These are phyloP conservation scores for Geotrichum restrictum DNA, from an alignment of 1,139 yeast species.

Conservation along the genomic window DNA sequence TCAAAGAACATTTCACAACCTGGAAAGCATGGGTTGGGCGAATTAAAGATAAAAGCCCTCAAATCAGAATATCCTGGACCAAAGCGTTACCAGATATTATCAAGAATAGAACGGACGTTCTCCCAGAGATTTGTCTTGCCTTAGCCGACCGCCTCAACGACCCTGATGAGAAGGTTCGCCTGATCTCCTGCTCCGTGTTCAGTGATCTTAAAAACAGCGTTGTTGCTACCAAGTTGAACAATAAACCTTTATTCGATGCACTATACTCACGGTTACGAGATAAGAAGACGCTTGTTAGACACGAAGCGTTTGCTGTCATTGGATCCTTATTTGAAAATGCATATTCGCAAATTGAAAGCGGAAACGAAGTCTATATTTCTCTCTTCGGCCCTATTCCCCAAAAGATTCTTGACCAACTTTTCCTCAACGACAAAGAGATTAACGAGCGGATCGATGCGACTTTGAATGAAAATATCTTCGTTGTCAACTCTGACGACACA, in stretches of 20 bases:
- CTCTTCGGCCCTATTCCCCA: conserved; percentile 58
- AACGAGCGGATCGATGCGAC: conserved; percentile 64
- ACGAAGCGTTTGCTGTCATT: conserved; percentile 53
- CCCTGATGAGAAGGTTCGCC: conserved; percentile 69
- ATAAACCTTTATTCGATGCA: conserved; percentile 7
- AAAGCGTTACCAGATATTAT: conserved; percentile 50
- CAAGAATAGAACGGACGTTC: conserved; percentile 46
- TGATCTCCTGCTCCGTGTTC: conserved; percentile 51
- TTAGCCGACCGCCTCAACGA: conserved; percentile 68
- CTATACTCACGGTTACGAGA: conserved; percentile 40
- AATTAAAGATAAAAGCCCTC: conserved; percentile 61
- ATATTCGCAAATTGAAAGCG: conserved; percentile 23
- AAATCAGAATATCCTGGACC: conserved; percentile 69
- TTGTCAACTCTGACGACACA: conserved; percentile 41
- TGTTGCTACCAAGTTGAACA: conserved; percentile 25
- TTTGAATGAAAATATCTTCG: conserved; percentile 55
- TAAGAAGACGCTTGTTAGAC: conserved; percentile 62
- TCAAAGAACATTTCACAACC: conserved; percentile 54
- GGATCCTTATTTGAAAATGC: conserved; percentile 52
- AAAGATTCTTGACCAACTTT: conserved; percentile 60
- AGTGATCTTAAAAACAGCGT: conserved; percentile 44
- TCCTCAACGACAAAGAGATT: conserved; percentile 68
- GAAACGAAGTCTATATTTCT: conserved; percentile 21
- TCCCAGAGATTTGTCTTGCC: conserved; percentile 53
- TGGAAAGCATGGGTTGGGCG: conserved; percentile 75